phyloP scores from a whole-genome alignment of 306 rosid genomes.

The Ceratonia siliqua region DNA sequence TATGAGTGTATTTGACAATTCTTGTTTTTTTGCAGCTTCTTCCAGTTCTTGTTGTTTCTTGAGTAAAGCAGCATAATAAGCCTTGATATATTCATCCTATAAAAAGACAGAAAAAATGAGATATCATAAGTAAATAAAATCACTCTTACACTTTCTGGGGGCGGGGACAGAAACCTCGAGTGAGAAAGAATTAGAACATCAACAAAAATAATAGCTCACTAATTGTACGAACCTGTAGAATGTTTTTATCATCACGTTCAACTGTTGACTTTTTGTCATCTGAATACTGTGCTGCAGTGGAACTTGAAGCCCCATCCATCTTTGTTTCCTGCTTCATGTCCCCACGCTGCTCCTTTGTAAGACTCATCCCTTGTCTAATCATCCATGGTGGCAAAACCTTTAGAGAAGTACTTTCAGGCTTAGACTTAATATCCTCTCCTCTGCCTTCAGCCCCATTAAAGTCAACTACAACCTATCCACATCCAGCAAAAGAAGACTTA shows the following conservation, averaged over 20 bases:
- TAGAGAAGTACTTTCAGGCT: constrained; percentile 27
- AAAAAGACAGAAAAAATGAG: constrained; percentile 14
- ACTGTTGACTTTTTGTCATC: constrained; percentile 65
- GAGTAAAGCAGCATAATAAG: constrained; percentile 72
- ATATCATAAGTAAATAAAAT: neutral
- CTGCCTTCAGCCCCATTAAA: constrained; percentile 60
- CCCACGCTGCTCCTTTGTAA: constrained; percentile 79
- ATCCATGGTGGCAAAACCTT: constrained; percentile 90
- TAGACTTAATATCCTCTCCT: constrained; percentile 44
- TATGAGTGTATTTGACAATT: constrained; percentile 27
- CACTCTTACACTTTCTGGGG: neutral
- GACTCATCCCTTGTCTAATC: constrained; percentile 80
- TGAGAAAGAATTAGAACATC: neutral
- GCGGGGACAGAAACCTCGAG: neutral
- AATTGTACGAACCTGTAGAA: constrained; percentile 51
- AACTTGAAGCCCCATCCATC: constrained; percentile 51
- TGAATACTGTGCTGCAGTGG: constrained; percentile 39
- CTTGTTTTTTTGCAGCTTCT: constrained; percentile 50
- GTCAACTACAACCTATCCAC: constrained; percentile 72
- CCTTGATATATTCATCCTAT: constrained; percentile 75
- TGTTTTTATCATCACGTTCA: constrained; percentile 52
- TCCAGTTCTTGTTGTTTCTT: constrained; percentile 62
- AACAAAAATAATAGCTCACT: constrained; percentile 6
- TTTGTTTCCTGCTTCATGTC: constrained; percentile 63
- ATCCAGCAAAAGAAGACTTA: constrained; percentile 3